Evolutionary conservation across 2,329 filamentous ascomycete genomes (phyloP).

Genomic region (Penicillium capsulatum): DNA sequence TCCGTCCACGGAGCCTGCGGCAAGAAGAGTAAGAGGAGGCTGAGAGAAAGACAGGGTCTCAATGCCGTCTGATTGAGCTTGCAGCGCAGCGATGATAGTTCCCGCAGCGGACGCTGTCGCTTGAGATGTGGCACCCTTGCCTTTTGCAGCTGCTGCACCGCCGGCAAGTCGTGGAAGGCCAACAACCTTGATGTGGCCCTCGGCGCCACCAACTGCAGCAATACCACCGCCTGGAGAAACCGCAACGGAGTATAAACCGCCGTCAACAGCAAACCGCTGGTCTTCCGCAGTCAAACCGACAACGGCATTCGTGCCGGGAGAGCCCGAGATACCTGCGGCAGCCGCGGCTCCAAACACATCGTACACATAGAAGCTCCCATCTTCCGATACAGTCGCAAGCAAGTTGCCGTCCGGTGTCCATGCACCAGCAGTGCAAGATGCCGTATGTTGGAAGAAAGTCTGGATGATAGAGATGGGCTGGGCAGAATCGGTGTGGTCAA

Average conservation of each 20-base stretch:
- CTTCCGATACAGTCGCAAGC: constrained; percentile 83
- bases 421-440: constrained; percentile 76
- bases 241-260: constrained; percentile 83
- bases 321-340: constrained; percentile 56
- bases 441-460: constrained; percentile 88
- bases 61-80: constrained; percentile 73
- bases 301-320: constrained; percentile 59
- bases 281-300: constrained; percentile 75
- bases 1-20: constrained; percentile 61
- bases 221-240: constrained; percentile 75
- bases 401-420: constrained; percentile 87
- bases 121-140: constrained; percentile 42
- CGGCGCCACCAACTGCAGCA: constrained; percentile 81
- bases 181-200: constrained; percentile 78
- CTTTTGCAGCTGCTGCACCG: constrained; percentile 45
- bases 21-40: constrained; percentile 58
- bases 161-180: constrained; percentile 65
- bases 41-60: constrained; percentile 67
- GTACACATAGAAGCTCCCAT: constrained; percentile 84
- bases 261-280: constrained; percentile 86
- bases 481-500: constrained; percentile 60
- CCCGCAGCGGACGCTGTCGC: constrained; percentile 50
- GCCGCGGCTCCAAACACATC: constrained; percentile 81
- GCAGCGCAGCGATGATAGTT: constrained; percentile 75
- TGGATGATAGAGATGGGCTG: constrained; percentile 75